These are phyloP conservation scores for Choiromyces venosus DNA, from an alignment of 495 filamentous ascomycete genomes.

Conservation along the genomic window DNA sequence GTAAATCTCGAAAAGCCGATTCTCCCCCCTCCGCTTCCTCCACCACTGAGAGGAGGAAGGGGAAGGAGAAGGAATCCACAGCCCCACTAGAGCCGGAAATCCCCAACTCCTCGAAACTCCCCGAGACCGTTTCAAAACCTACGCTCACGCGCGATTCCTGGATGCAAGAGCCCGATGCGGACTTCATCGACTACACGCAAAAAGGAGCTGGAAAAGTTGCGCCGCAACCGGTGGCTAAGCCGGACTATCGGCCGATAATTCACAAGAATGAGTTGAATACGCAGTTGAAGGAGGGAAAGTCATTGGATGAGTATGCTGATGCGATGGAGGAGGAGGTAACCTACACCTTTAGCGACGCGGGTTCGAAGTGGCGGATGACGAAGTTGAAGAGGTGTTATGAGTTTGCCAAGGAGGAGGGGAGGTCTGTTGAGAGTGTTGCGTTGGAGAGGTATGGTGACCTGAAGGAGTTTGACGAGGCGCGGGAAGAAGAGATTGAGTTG, in stretches of 20 bases:
- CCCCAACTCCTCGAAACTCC: conserved; percentile 34
- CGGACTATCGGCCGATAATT: conserved; percentile 68
- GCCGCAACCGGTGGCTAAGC: conserved; percentile 51
- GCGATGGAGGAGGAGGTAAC: conserved; percentile 59
- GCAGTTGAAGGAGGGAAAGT: conserved; percentile 59
- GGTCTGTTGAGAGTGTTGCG: conserved; percentile 71
- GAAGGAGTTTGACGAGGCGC: conserved; percentile 81
- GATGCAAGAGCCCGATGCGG: conserved; percentile 82
- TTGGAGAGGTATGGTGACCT: conserved; percentile 74
- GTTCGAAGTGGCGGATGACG: conserved; percentile 91
- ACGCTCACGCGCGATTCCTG: conserved; percentile 68
- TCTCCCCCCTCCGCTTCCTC: not conserved
- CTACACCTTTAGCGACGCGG: conserved; percentile 86
- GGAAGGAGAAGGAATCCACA: conserved; percentile 43
- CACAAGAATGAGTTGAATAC: conserved; percentile 76
- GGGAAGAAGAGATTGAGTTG: conserved; percentile 90
- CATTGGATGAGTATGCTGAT: conserved; percentile 48
- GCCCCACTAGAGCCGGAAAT: conserved; percentile 47
- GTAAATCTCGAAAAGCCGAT: conserved; percentile 28
- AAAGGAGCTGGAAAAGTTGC: conserved; percentile 54
- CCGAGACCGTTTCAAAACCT: conserved; percentile 36
- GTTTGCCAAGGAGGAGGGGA: conserved; percentile 66
- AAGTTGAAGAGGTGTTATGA: conserved; percentile 83
- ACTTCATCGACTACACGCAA: conserved; percentile 82
- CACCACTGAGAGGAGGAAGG: conserved; percentile 22